A percentile compares a stretch with the other conserved stretches of the same genome.
Evolutionary conservation across 2,329 filamentous ascomycete species (phyloP).

Genomic region (Sphaerulina musiva): DNA sequence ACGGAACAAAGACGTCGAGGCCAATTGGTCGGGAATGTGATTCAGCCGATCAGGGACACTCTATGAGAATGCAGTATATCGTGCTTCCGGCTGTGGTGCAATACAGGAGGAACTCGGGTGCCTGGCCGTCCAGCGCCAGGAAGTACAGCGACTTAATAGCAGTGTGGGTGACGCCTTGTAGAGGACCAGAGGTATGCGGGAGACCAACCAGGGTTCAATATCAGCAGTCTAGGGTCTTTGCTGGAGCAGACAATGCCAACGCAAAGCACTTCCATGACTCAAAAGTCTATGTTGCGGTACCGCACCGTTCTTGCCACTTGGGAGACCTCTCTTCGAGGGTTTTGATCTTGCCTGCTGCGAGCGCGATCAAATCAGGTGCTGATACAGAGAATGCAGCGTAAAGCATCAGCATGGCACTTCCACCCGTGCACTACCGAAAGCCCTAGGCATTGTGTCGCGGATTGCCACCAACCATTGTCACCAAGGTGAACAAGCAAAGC

Average conservation of each 20-base stretch:
- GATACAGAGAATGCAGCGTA: constrained; percentile 60
- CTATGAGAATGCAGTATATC: constrained; percentile 34
- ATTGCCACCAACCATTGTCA: constrained; percentile 14
- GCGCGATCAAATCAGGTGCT: constrained; percentile 12
- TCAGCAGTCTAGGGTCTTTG: constrained; percentile 41
- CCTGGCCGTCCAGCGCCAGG: constrained; percentile 46
- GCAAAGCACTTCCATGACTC: constrained; percentile 4
- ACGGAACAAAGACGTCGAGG: constrained; percentile 9
- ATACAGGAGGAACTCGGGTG: constrained; percentile 44
- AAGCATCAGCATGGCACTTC: constrained; percentile 46
- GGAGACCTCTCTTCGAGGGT: constrained; percentile 16
- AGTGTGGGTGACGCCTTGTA: constrained; percentile 28
- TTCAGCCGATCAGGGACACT: constrained; percentile 48
- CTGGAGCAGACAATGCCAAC: constrained; percentile 63
- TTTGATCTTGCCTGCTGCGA: constrained; percentile 16
- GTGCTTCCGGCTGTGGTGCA: constrained; percentile 43
- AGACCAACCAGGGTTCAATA: constrained; percentile 66
- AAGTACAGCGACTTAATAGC: constrained; percentile 49
- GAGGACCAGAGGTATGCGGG: constrained; percentile 52
- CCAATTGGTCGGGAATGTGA: constrained; percentile 48
- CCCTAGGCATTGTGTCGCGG: constrained; percentile 16
- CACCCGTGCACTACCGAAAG: constrained; percentile 15
- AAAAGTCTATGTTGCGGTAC: constrained; percentile 7
- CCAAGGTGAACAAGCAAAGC: constrained; percentile 9
- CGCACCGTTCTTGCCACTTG: constrained; percentile 8